Percentiles rank a stretch among this genome's conserved stretches.
Evolutionary conservation across 2,329 filamentous ascomycete genomes (phyloP).

Genomic region (Remersonia thermophila): DNA sequence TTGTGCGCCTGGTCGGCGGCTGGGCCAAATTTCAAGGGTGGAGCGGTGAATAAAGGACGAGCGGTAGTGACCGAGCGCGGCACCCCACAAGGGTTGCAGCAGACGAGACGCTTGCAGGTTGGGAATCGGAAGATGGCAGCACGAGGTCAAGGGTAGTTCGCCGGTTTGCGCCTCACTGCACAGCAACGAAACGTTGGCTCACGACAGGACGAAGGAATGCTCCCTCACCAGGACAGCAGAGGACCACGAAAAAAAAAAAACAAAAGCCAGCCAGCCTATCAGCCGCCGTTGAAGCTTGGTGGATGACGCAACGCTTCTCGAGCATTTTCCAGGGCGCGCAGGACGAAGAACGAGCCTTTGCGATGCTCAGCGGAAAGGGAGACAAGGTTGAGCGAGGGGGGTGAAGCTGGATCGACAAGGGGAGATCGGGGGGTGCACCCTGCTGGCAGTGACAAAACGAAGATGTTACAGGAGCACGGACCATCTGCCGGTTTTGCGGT

Average conservation of each 20-base stretch:
- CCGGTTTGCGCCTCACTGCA: no score
- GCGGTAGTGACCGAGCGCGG: conserved; percentile 7
- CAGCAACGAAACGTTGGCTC: no score
- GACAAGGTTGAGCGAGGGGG: conserved; percentile 8
- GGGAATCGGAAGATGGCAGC: background rate
- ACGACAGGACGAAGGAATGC: no score
- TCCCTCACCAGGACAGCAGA: no score
- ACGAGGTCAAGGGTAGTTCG: background rate
- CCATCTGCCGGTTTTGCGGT: no score
- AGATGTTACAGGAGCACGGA: background rate
- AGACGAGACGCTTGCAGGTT: background rate
- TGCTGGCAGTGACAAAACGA: background rate
- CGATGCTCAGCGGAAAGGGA: background rate
- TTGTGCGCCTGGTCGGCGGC: background rate
- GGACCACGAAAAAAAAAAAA: no score
- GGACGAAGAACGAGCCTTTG: no score
- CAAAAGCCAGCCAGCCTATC: no score
- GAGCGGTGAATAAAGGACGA: conserved; percentile 8
- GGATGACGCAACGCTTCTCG: no score
- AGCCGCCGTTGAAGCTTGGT: no score
- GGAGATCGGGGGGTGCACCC: conserved; percentile 1
- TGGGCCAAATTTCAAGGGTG: conserved; percentile 16
- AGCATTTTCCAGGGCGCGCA: no score
- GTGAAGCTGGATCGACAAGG: conserved; percentile 8
- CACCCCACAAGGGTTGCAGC: conserved; percentile 4